These are phyloP conservation scores for Helianthus annuus DNA, from an alignment of 129 eudicot genomes.

Conservation along the genomic window HanXRQr2.0-SUNRISE NC_035439.2:144163925-144164424, in stretches of 20 bases:
- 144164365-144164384: conserved; percentile 97
- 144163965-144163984: no score
- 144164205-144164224: conserved; percentile 79
- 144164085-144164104: conserved; percentile 30
- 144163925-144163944: no score
- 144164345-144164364: conserved; percentile 94
- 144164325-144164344: conserved; percentile 74
- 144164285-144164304: conserved; percentile 18
- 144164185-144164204: conserved; percentile 63
- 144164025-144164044: no score
- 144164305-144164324: conserved; percentile 44
- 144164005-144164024: no score
- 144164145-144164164: conserved; percentile 55
- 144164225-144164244: conserved; percentile 44
- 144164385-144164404: conserved; percentile 89
- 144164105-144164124: conserved; percentile 18
- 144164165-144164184: conserved; percentile 65
- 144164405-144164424: conserved; percentile 94
- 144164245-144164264: neutral
- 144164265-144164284: conserved; percentile 27
- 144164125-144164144: conserved; percentile 24
- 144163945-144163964: no score
- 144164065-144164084: conserved; percentile 38
- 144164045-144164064: no score
- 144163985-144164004: no score